Percentiles rank a stretch among this genome's conserved stretches.
These are phyloP conservation scores for Paratinospora sagittata DNA, from an alignment of 164 flowering plant species.

Conservation along the genomic window DNA sequence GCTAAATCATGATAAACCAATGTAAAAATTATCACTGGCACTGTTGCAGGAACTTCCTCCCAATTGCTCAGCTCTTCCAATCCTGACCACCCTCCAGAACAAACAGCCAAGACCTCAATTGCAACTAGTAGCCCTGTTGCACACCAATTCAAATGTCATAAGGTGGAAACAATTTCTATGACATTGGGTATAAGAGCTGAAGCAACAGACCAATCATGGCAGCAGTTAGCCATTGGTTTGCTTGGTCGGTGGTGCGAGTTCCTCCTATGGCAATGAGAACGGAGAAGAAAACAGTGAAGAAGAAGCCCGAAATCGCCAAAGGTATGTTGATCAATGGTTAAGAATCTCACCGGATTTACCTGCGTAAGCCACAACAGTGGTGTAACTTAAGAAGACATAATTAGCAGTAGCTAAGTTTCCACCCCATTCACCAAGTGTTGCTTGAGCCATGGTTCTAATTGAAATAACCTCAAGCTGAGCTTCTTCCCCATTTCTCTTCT, in stretches of 20 bases:
- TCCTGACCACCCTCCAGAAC: slow-evolving; percentile 63
- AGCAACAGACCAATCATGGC: slow-evolving; percentile 47
- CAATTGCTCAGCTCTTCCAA: slow-evolving; percentile 40
- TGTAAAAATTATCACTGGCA: slow-evolving; percentile 70
- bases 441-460: slow-evolving; percentile 77
- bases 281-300: slow-evolving; percentile 48
- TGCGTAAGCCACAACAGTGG: slow-evolving; percentile 58
- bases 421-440: slow-evolving; percentile 66
- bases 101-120: slow-evolving; percentile 48
- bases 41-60: slow-evolving; percentile 50
- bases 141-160: slow-evolving; percentile 10
- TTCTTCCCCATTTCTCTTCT: slow-evolving; percentile 18
- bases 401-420: slow-evolving; percentile 45
- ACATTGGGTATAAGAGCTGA: neutral
- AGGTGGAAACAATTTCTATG: neutral
- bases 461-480: slow-evolving; percentile 52
- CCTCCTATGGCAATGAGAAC: slow-evolving; percentile 57
- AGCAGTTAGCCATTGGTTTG: slow-evolving; percentile 68
- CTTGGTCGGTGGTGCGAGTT: slow-evolving; percentile 49
- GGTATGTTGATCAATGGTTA: slow-evolving; percentile 46
- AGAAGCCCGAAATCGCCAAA: slow-evolving; percentile 38
- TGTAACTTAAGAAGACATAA: slow-evolving; percentile 67
- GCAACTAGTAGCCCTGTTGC: slow-evolving; percentile 45
- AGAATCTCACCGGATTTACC: slow-evolving; percentile 69
- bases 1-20: slow-evolving; percentile 68